These are phyloP conservation scores for Solanum chiquidenum DNA, from an alignment of 257 asterid species.

Conservation along the genomic window DNA sequence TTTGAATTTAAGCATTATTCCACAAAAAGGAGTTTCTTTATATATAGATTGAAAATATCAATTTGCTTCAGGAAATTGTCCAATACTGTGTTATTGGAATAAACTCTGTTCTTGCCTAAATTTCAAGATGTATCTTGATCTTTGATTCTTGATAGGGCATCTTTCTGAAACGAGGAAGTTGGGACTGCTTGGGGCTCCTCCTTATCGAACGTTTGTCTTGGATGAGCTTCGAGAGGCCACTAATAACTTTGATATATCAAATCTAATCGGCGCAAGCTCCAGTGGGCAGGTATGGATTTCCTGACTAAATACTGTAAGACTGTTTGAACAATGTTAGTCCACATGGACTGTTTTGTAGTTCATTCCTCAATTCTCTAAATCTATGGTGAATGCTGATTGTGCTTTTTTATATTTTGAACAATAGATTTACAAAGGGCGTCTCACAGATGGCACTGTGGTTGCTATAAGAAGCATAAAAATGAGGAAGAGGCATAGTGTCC, in stretches of 20 bases:
- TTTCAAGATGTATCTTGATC: not conserved
- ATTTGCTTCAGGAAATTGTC: not conserved
- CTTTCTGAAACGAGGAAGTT: conserved; percentile 73
- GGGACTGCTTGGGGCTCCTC: conserved; percentile 61
- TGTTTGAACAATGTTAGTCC: not conserved
- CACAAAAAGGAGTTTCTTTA: not conserved
- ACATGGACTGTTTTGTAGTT: not conserved
- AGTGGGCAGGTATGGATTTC: conserved; percentile 46
- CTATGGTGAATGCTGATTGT: not conserved
- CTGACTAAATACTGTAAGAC: not conserved
- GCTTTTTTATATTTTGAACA: not conserved
- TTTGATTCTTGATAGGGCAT: conserved; percentile 39
- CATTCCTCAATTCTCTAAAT: not conserved
- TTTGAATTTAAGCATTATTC: not conserved
- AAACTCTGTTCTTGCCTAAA: not conserved
- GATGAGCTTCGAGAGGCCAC: conserved; percentile 89
- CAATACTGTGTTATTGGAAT: not conserved
- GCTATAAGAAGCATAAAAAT: conserved; percentile 54
- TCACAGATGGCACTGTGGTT: conserved; percentile 48
- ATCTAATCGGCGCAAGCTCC: conserved; percentile 54
- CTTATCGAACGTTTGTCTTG: conserved; percentile 55
- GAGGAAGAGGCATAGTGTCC: conserved; percentile 39
- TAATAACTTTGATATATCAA: conserved; percentile 38
- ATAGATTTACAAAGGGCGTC: conserved; percentile 66
- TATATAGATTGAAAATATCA: not conserved